These are phyloP conservation scores for Dactylellina haptotyla DNA, from an alignment of 2,329 filamentous ascomycete species.

Conservation along the genomic window DNA sequence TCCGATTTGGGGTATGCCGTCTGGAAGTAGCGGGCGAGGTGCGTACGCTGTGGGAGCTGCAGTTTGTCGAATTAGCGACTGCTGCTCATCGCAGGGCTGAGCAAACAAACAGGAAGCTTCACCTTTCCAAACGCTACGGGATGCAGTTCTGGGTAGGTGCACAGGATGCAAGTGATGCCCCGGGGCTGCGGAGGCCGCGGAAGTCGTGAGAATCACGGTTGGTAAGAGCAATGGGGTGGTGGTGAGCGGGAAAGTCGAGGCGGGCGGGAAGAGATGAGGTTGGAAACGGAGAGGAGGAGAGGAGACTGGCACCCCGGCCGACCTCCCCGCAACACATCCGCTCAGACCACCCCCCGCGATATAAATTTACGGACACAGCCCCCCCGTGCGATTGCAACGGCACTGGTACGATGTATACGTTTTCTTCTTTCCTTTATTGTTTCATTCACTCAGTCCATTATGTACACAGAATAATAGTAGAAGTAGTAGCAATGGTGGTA, in stretches of 20 bases:
- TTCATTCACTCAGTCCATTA: conserved; percentile 1
- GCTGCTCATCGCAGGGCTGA: conserved; percentile 47
- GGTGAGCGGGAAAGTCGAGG: background rate
- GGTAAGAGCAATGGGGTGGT: conserved; percentile 14
- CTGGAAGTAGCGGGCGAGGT: background rate
- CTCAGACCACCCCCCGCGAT: conserved; percentile 5
- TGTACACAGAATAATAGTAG: conserved; percentile 5
- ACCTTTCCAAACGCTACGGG: background rate
- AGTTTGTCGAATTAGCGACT: conserved; percentile 20
- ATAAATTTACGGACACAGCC: too few species aligned
- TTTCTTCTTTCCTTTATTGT: too few species aligned
- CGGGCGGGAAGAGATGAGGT: conserved; percentile 23
- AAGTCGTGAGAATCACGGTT: conserved; percentile 13
- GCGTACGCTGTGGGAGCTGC: conserved; percentile 25
- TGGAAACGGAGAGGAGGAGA: conserved; percentile 28
- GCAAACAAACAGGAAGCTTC: conserved; percentile 24
- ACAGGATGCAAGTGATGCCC: background rate
- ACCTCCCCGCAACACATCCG: conserved; percentile 28
- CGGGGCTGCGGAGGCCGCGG: background rate
- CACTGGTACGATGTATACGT: too few species aligned
- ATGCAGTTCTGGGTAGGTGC: background rate
- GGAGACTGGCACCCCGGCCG: conserved; percentile 31
- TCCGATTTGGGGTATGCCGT: background rate
- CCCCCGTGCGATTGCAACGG: too few species aligned
- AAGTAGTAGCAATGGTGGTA: too few species aligned